These are phyloP conservation scores for Pseudocercospora vitis DNA, from an alignment of 2,329 filamentous ascomycete genomes.

Conservation along the genomic window DNA sequence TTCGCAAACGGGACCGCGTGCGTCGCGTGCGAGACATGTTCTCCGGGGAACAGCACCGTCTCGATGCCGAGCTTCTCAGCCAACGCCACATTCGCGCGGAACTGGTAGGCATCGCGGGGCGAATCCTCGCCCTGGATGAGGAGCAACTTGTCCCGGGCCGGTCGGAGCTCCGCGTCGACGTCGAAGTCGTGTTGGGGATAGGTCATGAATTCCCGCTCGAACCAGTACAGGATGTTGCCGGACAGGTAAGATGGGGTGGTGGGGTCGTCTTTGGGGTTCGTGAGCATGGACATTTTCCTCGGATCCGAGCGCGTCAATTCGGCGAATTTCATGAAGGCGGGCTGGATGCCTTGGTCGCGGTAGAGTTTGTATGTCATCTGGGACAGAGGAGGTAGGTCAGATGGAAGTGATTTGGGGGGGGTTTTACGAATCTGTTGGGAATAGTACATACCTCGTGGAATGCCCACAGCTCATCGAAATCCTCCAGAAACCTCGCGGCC, in stretches of 20 bases:
- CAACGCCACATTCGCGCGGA: conserved; percentile 9
- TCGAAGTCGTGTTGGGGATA: conserved; percentile 12
- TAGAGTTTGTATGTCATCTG: conserved; percentile 18
- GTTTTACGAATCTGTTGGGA: no score
- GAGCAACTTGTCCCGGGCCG: conserved; percentile 11
- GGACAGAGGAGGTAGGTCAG: no score
- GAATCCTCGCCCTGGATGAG: conserved; percentile 7
- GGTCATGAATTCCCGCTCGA: conserved; percentile 18
- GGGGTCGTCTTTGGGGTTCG: conserved; percentile 3
- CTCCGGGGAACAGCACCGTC: conserved; percentile 7
- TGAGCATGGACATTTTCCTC: not conserved
- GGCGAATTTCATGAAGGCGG: conserved; percentile 18
- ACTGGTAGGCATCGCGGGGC: conserved; percentile 10
- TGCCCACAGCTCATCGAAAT: conserved; percentile 17
- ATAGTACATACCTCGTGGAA: conserved; percentile 3
- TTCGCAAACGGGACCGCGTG: conserved; percentile 11
- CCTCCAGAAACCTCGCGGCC: conserved; percentile 12
- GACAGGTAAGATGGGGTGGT: not conserved
- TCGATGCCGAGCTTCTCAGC: conserved; percentile 6
- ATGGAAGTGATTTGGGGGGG: no score
- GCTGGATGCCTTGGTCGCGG: conserved; percentile 12
- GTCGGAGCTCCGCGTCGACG: not conserved
- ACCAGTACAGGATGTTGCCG: conserved; percentile 18
- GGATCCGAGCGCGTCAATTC: conserved; percentile 15
- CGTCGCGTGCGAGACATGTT: conserved; percentile 11